Evolutionary conservation across 1,284 basidiomycete genomes (phyloP).

Genomic region (Marasmius fiardii): DNA sequence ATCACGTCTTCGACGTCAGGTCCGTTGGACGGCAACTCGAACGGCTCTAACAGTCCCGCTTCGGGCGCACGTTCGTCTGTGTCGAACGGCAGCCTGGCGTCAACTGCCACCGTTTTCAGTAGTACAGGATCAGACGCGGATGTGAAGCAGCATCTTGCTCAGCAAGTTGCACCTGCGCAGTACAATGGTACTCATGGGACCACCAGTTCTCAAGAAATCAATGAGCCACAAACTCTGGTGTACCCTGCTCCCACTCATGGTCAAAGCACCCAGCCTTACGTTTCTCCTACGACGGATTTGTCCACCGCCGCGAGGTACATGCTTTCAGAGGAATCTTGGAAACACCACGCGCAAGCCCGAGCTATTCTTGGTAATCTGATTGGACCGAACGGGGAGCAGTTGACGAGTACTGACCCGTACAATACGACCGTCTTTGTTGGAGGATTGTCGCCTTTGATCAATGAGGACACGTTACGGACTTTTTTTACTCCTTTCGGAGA

Average conservation of each 20-base stretch:
- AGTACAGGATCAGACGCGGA: neutral
- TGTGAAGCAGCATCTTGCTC: neutral
- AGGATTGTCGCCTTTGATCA: constrained; percentile 80
- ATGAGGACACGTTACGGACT: constrained; percentile 82
- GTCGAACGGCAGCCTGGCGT: constrained; percentile 10
- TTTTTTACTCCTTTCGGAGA: constrained; percentile 91
- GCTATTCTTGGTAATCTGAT: constrained; percentile 78
- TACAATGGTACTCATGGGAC: neutral
- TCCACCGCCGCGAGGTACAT: constrained; percentile 46
- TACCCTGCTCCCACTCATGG: neutral
- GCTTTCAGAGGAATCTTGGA: constrained; percentile 74
- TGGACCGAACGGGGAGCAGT: constrained; percentile 79
- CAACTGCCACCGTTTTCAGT: constrained; percentile 6
- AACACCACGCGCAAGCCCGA: constrained; percentile 75
- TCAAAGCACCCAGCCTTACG: neutral
- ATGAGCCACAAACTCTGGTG: neutral
- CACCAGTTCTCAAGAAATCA: neutral
- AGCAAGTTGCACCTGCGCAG: constrained; percentile 4
- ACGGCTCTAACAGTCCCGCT: constrained; percentile 3
- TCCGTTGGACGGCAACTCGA: neutral
- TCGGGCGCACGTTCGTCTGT: constrained; percentile 1
- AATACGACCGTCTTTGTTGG: constrained; percentile 94
- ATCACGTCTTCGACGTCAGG: neutral
- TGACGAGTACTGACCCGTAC: constrained; percentile 83
- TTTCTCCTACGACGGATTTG: neutral